Conservation (phyloP, 495 filamentous ascomycete genomes). For the Aspergillus bridgeri region DNA sequence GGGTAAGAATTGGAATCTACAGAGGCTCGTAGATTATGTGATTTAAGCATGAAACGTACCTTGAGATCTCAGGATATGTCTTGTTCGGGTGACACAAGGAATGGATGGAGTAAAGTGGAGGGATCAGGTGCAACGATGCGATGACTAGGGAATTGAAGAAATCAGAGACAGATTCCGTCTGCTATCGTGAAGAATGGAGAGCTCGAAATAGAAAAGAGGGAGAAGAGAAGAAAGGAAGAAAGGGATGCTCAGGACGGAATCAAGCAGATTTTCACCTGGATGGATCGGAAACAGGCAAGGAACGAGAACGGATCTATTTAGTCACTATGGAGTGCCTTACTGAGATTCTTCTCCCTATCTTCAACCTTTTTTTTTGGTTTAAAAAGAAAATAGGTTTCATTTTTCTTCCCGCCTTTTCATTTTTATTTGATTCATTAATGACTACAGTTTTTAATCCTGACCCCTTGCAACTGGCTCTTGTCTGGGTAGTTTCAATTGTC, state of each 20-base stretch:
- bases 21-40: not conserved
- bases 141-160: not conserved
- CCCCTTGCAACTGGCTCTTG: too few relatives aligned
- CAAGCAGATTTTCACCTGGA: not conserved
- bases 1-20: slow-evolving; percentile 6
- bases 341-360: not conserved
- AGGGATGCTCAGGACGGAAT: not conserved
- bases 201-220: not conserved
- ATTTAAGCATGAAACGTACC: not conserved
- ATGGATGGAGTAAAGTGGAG: too few relatives aligned
- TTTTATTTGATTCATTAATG: not conserved
- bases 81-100: not conserved
- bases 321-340: not conserved
- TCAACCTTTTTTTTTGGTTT: too few relatives aligned
- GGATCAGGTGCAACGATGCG: too few relatives aligned
- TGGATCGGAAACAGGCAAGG: slow-evolving; percentile 13
- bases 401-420: not conserved
- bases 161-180: too few relatives aligned
- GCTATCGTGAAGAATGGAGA: too few relatives aligned
- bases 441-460: too few relatives aligned
- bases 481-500: too few relatives aligned
- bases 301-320: not conserved
- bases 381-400: slow-evolving; percentile 3
- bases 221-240: too few relatives aligned
- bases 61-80: not conserved